Evolutionary conservation across 192 early-diverging fungal genomes (phyloP), one percentile per base, ranked within the genome.

Genomic region (Geranomyces michiganensis): DNA sequence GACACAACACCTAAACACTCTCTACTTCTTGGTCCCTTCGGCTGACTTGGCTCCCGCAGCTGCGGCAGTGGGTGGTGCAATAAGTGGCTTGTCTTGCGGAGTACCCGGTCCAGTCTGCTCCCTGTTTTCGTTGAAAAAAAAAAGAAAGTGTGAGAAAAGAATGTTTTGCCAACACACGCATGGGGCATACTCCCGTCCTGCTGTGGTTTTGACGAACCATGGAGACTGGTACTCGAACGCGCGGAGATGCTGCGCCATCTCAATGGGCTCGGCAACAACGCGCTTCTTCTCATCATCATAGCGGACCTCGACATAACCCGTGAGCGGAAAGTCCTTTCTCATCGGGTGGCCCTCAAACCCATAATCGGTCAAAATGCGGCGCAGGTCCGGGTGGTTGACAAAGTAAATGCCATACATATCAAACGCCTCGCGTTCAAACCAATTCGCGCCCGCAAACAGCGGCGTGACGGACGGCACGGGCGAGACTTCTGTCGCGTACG

Each of bases 341-440:
- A 99, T 59, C 15, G 83, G 82, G 64, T 83, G 88, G 14, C 96
- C 97, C 82, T 99, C 96, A 65, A 98, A 99, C 27, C 97, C 97
- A 74, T 99, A 99, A 78, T 97, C 95, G 55, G 94, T 96, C 80
- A 99, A 88, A 73, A 99, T 98, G 47, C 97, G 84, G 55, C 97
- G 80, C 78, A 99, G 79, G 83, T 99, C 97, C 9, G 97, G 97
- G 75, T 99, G 97, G 48, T 90, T 92, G 0, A 87, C 85, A 76
- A 99, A 99, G 80, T 95, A 95, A 51, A 99, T 88, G 62, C 97
- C 97, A 73, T 89, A 99, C 97, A 99, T 99, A 72, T 99, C 97
- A 81, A 92, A 99, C 24, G 90, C 92, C 79, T 99, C 97, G 78
- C 97, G 92, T 82, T 99, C 97, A 67, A 93, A 91, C 97, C 97